Conservation (phyloP, 163 green algal species). For the Chlamydomonas reinhardtii region DNA sequence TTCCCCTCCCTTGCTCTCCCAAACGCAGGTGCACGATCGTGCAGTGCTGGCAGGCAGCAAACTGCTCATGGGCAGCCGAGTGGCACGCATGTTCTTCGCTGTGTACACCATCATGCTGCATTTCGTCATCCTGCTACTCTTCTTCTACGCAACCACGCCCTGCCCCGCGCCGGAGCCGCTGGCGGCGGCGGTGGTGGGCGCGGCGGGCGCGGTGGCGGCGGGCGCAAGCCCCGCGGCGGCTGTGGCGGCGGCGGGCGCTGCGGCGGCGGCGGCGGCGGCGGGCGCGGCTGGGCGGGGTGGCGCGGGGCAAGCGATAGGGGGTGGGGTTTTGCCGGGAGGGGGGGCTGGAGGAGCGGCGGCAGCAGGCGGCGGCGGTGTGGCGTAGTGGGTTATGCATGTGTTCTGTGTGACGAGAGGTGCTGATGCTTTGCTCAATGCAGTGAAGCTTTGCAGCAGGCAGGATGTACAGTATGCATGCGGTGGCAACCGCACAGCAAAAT, state of each 20-base stretch:
- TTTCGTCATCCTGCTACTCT: constrained; percentile 66
- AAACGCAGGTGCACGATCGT: constrained; percentile 63
- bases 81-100: constrained; percentile 61
- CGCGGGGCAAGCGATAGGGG: not conserved
- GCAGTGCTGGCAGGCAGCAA: constrained; percentile 62
- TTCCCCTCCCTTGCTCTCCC: not conserved
- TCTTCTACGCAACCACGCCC: constrained; percentile 57
- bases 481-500: too few relatives aligned
- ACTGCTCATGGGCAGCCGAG: constrained; percentile 60
- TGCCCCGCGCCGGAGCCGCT: constrained; percentile 6
- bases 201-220: constrained; percentile 2
- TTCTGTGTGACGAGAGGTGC: too few relatives aligned
- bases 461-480: too few relatives aligned
- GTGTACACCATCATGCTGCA: constrained; percentile 71
- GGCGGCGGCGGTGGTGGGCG: not conserved
- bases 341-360: too few relatives aligned
- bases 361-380: too few relatives aligned
- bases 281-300: not conserved
- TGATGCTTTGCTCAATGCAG: too few relatives aligned
- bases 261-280: not conserved
- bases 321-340: too few relatives aligned
- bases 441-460: too few relatives aligned
- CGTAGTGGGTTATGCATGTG: too few relatives aligned
- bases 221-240: not conserved
- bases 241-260: not conserved